Evolutionary conservation across 1,139 yeast species (phyloP).

Genomic region (Diutina catenulata): DNA sequence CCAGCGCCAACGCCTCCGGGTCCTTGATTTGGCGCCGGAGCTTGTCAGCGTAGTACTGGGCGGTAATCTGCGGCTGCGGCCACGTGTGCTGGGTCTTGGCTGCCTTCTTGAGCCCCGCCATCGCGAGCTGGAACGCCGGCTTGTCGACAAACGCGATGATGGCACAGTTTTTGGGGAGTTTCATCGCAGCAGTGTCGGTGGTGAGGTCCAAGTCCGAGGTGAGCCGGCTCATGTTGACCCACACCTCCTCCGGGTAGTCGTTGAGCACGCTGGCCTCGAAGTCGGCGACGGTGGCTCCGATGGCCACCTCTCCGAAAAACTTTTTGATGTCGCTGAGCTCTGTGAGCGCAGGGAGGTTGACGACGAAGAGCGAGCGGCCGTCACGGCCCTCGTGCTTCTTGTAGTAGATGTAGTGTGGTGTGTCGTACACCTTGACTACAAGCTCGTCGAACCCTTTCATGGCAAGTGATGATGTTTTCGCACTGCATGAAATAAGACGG

Average conservation of each 20-base stretch:
- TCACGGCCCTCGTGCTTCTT: conserved; percentile 51
- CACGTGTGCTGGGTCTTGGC: conserved; percentile 11
- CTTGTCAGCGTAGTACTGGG: conserved; percentile 19
- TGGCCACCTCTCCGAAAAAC: conserved; percentile 48
- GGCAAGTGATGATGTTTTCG: not conserved
- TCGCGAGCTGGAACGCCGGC: conserved; percentile 56
- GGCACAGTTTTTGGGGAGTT: conserved; percentile 63
- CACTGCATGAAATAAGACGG: not conserved
- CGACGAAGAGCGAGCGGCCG: conserved; percentile 48
- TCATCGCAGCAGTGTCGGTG: conserved; percentile 12
- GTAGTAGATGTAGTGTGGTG: conserved; percentile 39
- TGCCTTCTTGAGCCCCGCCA: conserved; percentile 42
- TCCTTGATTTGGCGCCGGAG: conserved; percentile 28
- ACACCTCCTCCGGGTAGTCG: conserved; percentile 36
- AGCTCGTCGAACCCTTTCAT: conserved; percentile 3
- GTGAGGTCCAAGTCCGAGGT: conserved; percentile 43
- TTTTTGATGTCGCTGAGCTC: conserved; percentile 40
- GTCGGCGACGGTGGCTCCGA: conserved; percentile 47
- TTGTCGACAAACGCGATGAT: conserved; percentile 68
- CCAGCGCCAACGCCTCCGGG: conserved; percentile 31
- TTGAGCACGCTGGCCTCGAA: conserved; percentile 26
- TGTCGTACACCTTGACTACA: not conserved
- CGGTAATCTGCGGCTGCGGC: conserved; percentile 14
- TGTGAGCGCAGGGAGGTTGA: conserved; percentile 63
- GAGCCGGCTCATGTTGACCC: conserved; percentile 46